Base-by-base conservation (phyloP, 345 rosid species). In the Lumnitzera racemosa region DNA sequence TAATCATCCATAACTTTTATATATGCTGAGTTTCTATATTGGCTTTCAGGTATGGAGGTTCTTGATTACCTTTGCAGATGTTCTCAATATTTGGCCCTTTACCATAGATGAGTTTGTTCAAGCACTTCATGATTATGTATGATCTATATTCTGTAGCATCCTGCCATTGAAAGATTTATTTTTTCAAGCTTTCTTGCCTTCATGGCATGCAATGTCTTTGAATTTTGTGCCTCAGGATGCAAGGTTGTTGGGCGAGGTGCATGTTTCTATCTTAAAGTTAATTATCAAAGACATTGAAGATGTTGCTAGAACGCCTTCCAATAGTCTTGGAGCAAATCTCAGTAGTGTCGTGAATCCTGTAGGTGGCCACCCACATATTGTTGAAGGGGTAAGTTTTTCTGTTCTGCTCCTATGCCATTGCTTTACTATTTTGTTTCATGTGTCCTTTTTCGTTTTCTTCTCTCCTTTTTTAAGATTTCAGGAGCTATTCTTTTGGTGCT, bases 11-110 rank as follows among this genome's bases (percentile, higher is more conserved):
- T 29, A 29, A 29, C 36, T 36, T 36, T 36, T 36, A 36, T 9
- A 36, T 36, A 7, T 36, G 9, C 43, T 24, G 17, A 15, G 2
- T 15, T 47, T 67, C 54, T 46, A 20, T 36, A 53, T 46, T 62
- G 55, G 53, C 24, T 25, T 81, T 3, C 62, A 91, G 98, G 89
- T 83, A 20, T 91, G 96, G 96, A 86, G 87, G 69, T 91, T 91
- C 81, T 69, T 91, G 70, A 83, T 88, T 57, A 81, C 86, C 55
- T 91, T 91, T 59, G 78, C 86, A 0, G 98, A 91, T 41, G 73
- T 88, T 71, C 87, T 91, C 67, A 90, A 84, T 64, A 74, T 91
- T 62, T 91, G 98, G 98, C 94, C 98, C 56, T 91, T 91, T 74
- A 91, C 95, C 23, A 63, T 91, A 49, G 96, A 91, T 75, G 96